These are phyloP conservation scores for Fusarium buharicum DNA, from an alignment of 2,329 filamentous ascomycete genomes.

Conservation along the genomic window DNA sequence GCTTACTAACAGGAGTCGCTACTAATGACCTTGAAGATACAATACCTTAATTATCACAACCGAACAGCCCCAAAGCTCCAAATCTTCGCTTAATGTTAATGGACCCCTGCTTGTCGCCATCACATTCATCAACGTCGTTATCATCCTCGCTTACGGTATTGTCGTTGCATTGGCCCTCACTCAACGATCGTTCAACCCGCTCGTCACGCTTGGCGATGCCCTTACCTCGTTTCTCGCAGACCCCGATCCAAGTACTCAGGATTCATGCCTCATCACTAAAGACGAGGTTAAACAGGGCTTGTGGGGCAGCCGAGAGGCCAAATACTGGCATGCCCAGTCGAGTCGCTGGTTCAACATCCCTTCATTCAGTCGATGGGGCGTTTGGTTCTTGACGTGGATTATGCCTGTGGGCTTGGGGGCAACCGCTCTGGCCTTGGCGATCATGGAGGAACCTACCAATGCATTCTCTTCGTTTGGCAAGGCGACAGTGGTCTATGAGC, in stretches of 20 bases:
- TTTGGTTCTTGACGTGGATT: slow-evolving; percentile 55
- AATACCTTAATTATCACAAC: slow-evolving; percentile 62
- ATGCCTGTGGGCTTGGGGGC: slow-evolving; percentile 52
- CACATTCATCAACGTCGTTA: slow-evolving; percentile 55
- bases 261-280: slow-evolving; percentile 60
- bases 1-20: background rate
- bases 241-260: slow-evolving; percentile 57
- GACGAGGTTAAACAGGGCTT: slow-evolving; percentile 55
- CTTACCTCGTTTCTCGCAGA: slow-evolving; percentile 61
- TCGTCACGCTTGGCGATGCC: slow-evolving; percentile 63
- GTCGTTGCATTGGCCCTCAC: slow-evolving; percentile 54
- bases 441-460: slow-evolving; percentile 46
- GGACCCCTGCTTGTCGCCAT: slow-evolving; percentile 52
- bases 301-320: slow-evolving; percentile 57
- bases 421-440: slow-evolving; percentile 52
- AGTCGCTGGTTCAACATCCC: slow-evolving; percentile 60
- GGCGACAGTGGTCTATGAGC: slow-evolving; percentile 50
- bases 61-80: slow-evolving; percentile 19
- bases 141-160: slow-evolving; percentile 54
- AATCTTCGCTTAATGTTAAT: slow-evolving; percentile 53
- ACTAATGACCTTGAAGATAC: slow-evolving; percentile 53
- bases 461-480: slow-evolving; percentile 54
- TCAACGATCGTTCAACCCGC: slow-evolving; percentile 52
- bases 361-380: slow-evolving; percentile 56
- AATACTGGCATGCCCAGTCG: slow-evolving; percentile 54